phyloP scores from a whole-genome alignment of 768 basidiomycete genomes.

The Boletus bicolor region DNA sequence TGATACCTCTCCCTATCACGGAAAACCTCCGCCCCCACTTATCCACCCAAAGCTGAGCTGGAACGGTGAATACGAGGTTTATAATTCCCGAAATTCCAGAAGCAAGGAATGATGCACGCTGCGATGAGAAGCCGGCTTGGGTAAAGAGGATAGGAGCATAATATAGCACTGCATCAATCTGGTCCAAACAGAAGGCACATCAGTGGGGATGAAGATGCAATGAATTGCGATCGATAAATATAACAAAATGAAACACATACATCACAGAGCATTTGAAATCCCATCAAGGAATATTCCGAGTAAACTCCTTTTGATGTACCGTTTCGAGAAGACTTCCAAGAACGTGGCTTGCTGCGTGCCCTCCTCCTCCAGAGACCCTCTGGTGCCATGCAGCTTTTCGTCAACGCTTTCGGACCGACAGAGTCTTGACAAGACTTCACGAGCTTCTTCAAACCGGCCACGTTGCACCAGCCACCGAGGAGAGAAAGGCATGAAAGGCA shows the following conservation, averaged over 20 bases:
- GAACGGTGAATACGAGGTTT: constrained; percentile 38
- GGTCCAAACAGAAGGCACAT: not conserved
- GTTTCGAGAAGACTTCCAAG: constrained; percentile 28
- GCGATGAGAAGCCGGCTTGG: constrained; percentile 47
- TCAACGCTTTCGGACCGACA: constrained; percentile 15
- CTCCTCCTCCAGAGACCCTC: constrained; percentile 24
- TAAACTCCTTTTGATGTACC: constrained; percentile 33
- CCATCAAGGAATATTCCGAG: constrained; percentile 45
- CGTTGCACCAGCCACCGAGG: constrained; percentile 32
- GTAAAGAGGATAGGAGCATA: constrained; percentile 48
- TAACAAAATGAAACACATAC: constrained; percentile 11
- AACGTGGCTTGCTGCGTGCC: constrained; percentile 19
- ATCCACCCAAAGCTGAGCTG: constrained; percentile 38
- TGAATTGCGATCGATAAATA: not conserved
- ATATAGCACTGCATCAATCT: constrained; percentile 32
- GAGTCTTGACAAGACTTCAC: constrained; percentile 24
- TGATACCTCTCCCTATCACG: constrained; percentile 42
- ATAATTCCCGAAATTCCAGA: constrained; percentile 49
- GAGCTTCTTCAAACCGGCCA: constrained; percentile 33
- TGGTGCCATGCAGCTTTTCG: constrained; percentile 21
- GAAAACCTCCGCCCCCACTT: constrained; percentile 36
- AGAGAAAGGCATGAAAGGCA: constrained; percentile 22
- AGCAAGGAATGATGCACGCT: constrained; percentile 48
- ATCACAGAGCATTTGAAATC: constrained; percentile 39
- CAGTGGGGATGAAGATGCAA: not conserved